phyloP scores from a whole-genome alignment of 2,329 filamentous ascomycete genomes.

The Gremmenia infestans region DNA sequence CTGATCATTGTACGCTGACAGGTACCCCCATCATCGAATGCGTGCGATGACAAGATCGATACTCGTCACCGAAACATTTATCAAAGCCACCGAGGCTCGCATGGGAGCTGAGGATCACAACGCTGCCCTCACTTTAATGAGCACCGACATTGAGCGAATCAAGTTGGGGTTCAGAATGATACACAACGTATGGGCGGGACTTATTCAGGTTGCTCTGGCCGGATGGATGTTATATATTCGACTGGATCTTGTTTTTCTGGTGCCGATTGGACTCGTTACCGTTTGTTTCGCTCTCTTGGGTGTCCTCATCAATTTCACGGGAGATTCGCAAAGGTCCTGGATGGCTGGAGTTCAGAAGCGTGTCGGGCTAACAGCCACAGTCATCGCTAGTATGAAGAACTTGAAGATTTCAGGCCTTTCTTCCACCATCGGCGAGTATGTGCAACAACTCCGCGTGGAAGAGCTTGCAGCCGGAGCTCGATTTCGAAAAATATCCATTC shows the following conservation, averaged over 20 bases:
- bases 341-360: conserved; percentile 13
- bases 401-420: conserved; percentile 37
- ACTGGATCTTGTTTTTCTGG: conserved; percentile 26
- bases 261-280: conserved; percentile 38
- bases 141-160: conserved; percentile 38
- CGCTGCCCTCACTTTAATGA: conserved; percentile 41
- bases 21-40: conserved; percentile 31
- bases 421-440: conserved; percentile 24
- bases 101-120: conserved; percentile 29
- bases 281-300: conserved; percentile 28
- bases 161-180: conserved; percentile 20
- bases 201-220: conserved; percentile 33
- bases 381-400: conserved; percentile 36
- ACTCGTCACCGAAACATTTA: conserved; percentile 44
- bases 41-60: conserved; percentile 20
- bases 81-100: conserved; percentile 37
- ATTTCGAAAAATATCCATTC: conserved; percentile 20
- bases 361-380: conserved; percentile 20
- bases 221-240: conserved; percentile 33
- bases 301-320: conserved; percentile 13
- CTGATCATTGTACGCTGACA: no score
- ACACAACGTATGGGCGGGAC: conserved; percentile 35
- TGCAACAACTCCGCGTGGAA: conserved; percentile 33
- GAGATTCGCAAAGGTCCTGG: conserved; percentile 19
- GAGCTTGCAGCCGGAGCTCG: conserved; percentile 31